phyloP scores from a whole-genome alignment of 2,329 filamentous ascomycete species.

The Dactylellina haptotyla region DNA sequence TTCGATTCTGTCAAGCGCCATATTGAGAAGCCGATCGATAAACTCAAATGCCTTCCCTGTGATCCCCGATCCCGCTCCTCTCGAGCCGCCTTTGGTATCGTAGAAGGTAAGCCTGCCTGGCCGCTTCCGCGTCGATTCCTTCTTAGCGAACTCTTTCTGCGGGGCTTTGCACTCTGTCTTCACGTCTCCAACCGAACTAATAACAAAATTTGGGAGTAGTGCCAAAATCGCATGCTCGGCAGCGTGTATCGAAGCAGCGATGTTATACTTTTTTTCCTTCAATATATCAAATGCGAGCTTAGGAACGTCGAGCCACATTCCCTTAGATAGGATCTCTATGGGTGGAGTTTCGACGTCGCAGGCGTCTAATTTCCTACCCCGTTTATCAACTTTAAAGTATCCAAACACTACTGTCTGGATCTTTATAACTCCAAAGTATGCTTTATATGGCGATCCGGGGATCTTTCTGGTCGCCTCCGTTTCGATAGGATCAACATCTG shows the following conservation, averaged over 20 bases:
- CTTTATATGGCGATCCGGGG: conserved; percentile 62
- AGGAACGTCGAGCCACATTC: conserved; percentile 95
- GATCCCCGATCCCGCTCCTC: conserved; percentile 76
- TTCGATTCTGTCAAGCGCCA: conserved; percentile 78
- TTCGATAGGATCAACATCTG: conserved; percentile 91
- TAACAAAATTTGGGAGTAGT: conserved; percentile 88
- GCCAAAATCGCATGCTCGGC: conserved; percentile 89
- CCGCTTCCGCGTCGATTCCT: conserved; percentile 77
- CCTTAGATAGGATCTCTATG: conserved; percentile 83
- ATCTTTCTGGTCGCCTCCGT: conserved; percentile 86
- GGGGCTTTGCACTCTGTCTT: conserved; percentile 92
- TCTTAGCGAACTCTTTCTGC: conserved; percentile 83
- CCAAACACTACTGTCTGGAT: conserved; percentile 91
- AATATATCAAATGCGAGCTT: conserved; percentile 81
- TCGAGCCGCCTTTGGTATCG: conserved; percentile 87
- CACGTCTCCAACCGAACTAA: conserved; percentile 89
- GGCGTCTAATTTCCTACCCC: conserved; percentile 82
- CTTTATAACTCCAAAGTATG: conserved; percentile 86
- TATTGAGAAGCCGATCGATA: conserved; percentile 69
- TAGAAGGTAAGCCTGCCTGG: conserved; percentile 93
- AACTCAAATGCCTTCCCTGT: conserved; percentile 95
- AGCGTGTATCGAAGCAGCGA: conserved; percentile 90
- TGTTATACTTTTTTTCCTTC: conserved; percentile 75
- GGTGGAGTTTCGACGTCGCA: conserved; percentile 93
- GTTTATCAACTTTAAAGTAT: conserved; percentile 95